phyloP scores from a whole-genome alignment of 192 early-diverging fungal species.

The Paraglomus occultum region DNA sequence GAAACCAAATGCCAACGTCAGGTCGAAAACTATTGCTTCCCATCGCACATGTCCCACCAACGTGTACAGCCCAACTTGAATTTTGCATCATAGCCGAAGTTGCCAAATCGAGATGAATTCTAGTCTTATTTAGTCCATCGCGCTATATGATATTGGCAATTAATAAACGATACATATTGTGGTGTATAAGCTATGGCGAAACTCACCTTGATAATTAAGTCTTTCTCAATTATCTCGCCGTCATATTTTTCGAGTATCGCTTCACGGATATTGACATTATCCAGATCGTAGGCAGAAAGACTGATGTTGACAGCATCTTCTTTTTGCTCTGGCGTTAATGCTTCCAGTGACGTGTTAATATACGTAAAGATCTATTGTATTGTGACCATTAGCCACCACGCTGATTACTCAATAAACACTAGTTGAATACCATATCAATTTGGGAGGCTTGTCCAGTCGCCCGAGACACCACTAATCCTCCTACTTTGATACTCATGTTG shows the following conservation, averaged over 20 bases:
- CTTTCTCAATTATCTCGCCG: background rate
- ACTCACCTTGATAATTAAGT: slow-evolving; percentile 9
- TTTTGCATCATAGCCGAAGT: background rate
- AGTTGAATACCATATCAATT: slow-evolving; percentile 9
- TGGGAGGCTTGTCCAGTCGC: background rate
- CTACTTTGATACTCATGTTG: too few species aligned
- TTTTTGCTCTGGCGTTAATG: background rate
- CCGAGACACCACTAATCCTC: background rate
- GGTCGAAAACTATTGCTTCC: slow-evolving; percentile 14
- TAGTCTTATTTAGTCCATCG: background rate
- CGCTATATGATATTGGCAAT: background rate
- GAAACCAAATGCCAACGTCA: slow-evolving; percentile 9
- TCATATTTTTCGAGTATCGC: slow-evolving; percentile 5
- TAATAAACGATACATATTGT: background rate
- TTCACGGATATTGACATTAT: background rate
- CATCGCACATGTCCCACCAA: background rate
- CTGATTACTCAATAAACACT: background rate
- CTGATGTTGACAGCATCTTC: background rate
- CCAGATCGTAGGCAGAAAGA: background rate
- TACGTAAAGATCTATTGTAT: slow-evolving; percentile 15
- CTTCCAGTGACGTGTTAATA: background rate
- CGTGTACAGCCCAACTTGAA: too few species aligned
- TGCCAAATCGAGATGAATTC: background rate
- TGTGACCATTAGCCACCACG: background rate
- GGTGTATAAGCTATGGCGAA: background rate